phyloP scores from a whole-genome alignment of 163 green algal species.

The Scenedesmus sp. region DNA sequence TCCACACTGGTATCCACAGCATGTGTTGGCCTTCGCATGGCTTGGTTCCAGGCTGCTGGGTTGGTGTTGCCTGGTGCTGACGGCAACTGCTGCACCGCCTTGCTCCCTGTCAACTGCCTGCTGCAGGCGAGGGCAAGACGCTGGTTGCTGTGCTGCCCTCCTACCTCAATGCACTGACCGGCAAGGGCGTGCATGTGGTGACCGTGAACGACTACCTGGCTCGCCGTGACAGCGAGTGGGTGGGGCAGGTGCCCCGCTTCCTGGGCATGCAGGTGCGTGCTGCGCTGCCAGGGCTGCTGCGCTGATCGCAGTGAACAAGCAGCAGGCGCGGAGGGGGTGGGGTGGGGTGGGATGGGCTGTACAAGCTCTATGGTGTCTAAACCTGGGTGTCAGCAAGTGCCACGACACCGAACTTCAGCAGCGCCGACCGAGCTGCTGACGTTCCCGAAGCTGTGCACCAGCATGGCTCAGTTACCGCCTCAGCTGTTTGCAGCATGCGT shows the following conservation, averaged over 20 bases:
- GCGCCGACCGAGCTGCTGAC: too few species aligned
- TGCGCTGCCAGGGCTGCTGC: background rate
- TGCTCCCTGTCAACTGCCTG: conserved; percentile 58
- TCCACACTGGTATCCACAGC: too few species aligned
- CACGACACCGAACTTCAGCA: too few species aligned
- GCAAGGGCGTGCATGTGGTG: conserved; percentile 96
- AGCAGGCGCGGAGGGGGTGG: background rate
- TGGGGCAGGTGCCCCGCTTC: conserved; percentile 90
- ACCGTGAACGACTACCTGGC: conserved; percentile 99
- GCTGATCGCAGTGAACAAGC: background rate
- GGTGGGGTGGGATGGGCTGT: background rate
- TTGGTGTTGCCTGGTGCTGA: background rate
- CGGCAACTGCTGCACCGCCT: background rate
- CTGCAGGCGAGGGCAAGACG: conserved; percentile 95
- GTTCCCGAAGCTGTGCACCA: too few species aligned
- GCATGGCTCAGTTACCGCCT: background rate
- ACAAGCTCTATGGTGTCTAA: too few species aligned
- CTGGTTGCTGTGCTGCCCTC: conserved; percentile 97
- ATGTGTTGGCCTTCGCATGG: background rate
- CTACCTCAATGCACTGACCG: conserved; percentile 95
- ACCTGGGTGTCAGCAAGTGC: too few species aligned
- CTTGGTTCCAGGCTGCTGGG: too few species aligned
- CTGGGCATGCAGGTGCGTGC: conserved; percentile 84
- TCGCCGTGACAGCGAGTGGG: conserved; percentile 96
- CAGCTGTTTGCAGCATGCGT: background rate